phyloP scores from a whole-genome alignment of 2,329 filamentous ascomycete species.

The Trichoderma harzianum region DNA sequence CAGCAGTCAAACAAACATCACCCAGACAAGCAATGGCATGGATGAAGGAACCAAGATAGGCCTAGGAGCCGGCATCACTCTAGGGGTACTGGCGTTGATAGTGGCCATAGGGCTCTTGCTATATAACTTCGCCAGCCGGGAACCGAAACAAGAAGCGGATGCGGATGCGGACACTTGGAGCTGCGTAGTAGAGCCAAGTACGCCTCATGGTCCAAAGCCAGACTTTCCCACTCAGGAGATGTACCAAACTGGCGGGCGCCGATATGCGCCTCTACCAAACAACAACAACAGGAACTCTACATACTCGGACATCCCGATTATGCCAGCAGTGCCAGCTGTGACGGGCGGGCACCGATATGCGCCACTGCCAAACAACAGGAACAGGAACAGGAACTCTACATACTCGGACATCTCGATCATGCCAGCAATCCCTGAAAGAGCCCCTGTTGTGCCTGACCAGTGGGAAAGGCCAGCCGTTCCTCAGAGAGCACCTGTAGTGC shows the following conservation, averaged over 20 bases:
- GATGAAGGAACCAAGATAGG: not conserved
- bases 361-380: not conserved
- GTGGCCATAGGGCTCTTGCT: not conserved
- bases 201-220: not conserved
- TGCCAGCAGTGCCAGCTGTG: not conserved
- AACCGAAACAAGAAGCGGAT: not conserved
- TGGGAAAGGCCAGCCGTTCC: not conserved
- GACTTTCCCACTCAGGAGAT: not conserved
- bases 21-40: not conserved
- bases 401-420: not conserved
- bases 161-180: not conserved
- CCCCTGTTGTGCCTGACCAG: no score
- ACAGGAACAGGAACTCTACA: not conserved
- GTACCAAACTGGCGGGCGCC: not conserved
- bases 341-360: not conserved
- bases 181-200: not conserved
- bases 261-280: not conserved
- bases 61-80: not conserved
- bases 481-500: not conserved
- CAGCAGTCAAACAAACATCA: not conserved
- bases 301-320: not conserved
- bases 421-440: not conserved
- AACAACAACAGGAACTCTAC: not conserved
- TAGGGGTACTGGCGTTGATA: slow-evolving; percentile 1
- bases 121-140: not conserved